Evolutionary conservation across 176 grass and related monocot genomes (phyloP), one percentile per base, ranked within the genome.

Genomic region (Carex scoparia): DNA sequence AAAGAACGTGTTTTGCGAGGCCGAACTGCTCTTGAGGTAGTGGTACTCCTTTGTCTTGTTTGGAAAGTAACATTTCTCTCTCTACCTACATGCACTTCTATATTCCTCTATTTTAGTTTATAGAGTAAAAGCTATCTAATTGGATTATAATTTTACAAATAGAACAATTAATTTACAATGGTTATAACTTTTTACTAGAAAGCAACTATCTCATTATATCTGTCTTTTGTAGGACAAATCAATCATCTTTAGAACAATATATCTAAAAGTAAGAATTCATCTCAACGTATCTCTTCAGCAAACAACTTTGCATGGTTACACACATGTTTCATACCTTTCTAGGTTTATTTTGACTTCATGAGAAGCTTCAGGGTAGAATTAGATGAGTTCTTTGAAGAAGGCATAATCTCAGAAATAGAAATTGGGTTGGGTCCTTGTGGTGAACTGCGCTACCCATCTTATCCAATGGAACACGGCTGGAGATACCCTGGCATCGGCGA

Each of bases 271-370:
- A 66, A n/a, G 48, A 76, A 76, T 76, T 44, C 42, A 48, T 66
- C 28, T 28, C 30, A 46, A 51, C 70, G 13, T 78, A 53, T 59
- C 27, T 35, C 30, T 31, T 53, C 11, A 19, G 5, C 8, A 19
- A 10, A 32, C 14, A 16, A 69, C 32, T 40, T 42, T 37, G 14
- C 5, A 70, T 70, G 15, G 7, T 70, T 33, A 11, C 2, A 51
- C 15, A 37, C 30, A 60, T 62, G 62, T 10, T 58, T 80, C 49
- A 27, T 38, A 18, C 57, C 5, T 32, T 80, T 90, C 48, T 42
- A 98, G 95, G 95, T 98, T 30, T 98, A 98, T 84, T 98, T 94
- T 88, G 95, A 98, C 80, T 98, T 87, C 80, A 98, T 98, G 95
- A 91, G 95, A 86, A 98, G 91, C 76, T 98, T 98, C 51, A 88